Conservation (phyloP, 169 alveolate genomes). For the Neospora caninum region DNA sequence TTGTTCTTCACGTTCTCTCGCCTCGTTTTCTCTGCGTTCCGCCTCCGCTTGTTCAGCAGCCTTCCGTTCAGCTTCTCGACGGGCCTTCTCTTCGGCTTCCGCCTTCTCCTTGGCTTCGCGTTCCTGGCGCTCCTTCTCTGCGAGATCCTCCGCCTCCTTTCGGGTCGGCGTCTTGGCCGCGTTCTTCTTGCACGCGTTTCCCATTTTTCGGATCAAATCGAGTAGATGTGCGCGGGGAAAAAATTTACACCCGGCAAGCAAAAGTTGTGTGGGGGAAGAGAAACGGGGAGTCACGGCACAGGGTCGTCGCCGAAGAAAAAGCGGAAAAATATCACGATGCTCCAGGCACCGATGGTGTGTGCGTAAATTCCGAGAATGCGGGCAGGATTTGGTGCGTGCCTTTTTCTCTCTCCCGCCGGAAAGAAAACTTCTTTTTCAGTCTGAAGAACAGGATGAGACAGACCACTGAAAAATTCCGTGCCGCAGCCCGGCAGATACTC, state of each 20-base stretch:
- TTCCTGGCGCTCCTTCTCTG: slow-evolving; percentile 66
- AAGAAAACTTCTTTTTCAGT: too few species aligned
- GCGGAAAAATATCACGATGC: neutral
- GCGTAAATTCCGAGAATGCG: neutral
- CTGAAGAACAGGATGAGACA: too few species aligned
- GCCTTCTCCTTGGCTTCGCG: slow-evolving; percentile 66
- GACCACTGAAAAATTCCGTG: neutral
- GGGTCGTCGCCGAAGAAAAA: neutral
- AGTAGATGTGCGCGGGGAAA: neutral
- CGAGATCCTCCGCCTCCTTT: slow-evolving; percentile 75
- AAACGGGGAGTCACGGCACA: neutral
- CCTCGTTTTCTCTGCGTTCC: neutral
- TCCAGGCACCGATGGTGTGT: neutral
- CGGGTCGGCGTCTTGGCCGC: slow-evolving; percentile 79
- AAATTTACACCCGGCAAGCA: neutral
- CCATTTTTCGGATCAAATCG: slow-evolving; percentile 30
- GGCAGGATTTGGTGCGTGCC: neutral
- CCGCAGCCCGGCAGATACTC: neutral
- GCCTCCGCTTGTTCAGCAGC: neutral
- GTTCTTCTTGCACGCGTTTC: slow-evolving; percentile 73
- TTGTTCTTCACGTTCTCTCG: neutral
- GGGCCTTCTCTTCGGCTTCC: slow-evolving; percentile 66
- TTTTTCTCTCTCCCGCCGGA: neutral
- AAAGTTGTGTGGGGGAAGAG: neutral
- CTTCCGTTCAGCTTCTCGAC: slow-evolving; percentile 37